phyloP scores from a whole-genome alignment of 257 asterid genomes.

The Jaltomata sinuosa region DNA sequence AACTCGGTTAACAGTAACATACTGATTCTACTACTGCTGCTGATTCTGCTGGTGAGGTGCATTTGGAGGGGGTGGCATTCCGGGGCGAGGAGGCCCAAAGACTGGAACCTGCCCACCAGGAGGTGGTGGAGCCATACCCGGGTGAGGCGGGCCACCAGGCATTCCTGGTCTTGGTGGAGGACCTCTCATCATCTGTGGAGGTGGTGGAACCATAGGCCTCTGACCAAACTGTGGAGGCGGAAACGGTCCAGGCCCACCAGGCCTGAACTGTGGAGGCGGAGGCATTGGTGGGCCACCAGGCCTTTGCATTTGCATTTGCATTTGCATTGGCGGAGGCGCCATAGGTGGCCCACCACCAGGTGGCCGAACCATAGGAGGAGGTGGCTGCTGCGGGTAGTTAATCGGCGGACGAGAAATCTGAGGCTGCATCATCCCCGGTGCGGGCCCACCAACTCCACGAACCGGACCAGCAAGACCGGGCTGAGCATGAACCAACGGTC shows the following conservation, averaged over 20 bases:
- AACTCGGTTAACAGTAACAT: not conserved
- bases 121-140: constrained; percentile 69
- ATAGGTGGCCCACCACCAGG: constrained; percentile 36
- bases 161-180: constrained; percentile 84
- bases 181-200: constrained; percentile 62
- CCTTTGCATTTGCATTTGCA: constrained; percentile 33
- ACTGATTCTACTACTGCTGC: constrained; percentile 34
- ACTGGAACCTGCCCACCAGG: constrained; percentile 58
- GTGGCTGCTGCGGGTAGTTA: constrained; percentile 29
- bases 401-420: constrained; percentile 77
- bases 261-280: constrained; percentile 24
- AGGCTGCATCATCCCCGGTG: constrained; percentile 97
- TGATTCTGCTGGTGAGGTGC: not conserved
- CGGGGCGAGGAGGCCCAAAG: constrained; percentile 79
- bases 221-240: constrained; percentile 76
- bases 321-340: constrained; percentile 28
- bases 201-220: constrained; percentile 72
- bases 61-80: constrained; percentile 88
- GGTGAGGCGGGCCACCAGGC: constrained; percentile 59
- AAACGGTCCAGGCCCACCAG: not conserved
- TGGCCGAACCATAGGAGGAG: constrained; percentile 45
- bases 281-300: constrained; percentile 41
- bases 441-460: constrained; percentile 88
- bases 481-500: constrained; percentile 60
- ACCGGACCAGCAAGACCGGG: constrained; percentile 90